Evolutionary conservation across 164 flowering plant species (phyloP).

Genomic region (Berberis thunbergii): DNA sequence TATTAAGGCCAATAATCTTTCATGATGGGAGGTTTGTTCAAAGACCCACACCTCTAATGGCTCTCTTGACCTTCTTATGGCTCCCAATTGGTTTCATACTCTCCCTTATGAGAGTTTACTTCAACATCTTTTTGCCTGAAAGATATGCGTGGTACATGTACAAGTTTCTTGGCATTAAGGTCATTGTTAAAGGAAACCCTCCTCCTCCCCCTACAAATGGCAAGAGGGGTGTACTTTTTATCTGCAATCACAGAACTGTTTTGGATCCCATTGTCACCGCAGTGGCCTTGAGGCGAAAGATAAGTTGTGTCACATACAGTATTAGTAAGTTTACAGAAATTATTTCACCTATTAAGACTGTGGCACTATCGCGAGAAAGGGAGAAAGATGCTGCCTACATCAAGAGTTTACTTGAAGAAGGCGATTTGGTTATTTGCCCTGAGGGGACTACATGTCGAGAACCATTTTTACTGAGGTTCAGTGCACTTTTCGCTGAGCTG

Average conservation of each 20-base stretch:
- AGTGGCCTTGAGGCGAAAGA: slow-evolving; percentile 58
- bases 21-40: slow-evolving; percentile 71
- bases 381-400: slow-evolving; percentile 61
- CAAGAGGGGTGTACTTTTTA: slow-evolving; percentile 42
- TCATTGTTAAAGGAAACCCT: slow-evolving; percentile 64
- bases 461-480: slow-evolving; percentile 66
- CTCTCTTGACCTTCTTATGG: slow-evolving; percentile 67
- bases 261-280: slow-evolving; percentile 73
- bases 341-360: slow-evolving; percentile 74
- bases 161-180: slow-evolving; percentile 46
- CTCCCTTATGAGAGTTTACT: slow-evolving; percentile 47
- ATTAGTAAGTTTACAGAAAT: slow-evolving; percentile 65
- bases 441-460: slow-evolving; percentile 89
- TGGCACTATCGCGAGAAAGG: slow-evolving; percentile 59
- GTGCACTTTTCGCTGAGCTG: slow-evolving; percentile 78
- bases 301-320: slow-evolving; percentile 78
- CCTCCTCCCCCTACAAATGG: slow-evolving; percentile 61
- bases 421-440: slow-evolving; percentile 76
- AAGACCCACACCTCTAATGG: slow-evolving; percentile 51
- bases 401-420: slow-evolving; percentile 49
- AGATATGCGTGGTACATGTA: slow-evolving; percentile 37
- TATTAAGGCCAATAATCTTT: slow-evolving; percentile 50
- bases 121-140: slow-evolving; percentile 58
- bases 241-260: slow-evolving; percentile 40
- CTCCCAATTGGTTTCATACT: slow-evolving; percentile 65